Conservation (phyloP, 495 filamentous ascomycete species). For the Pyronema domesticum region DNA sequence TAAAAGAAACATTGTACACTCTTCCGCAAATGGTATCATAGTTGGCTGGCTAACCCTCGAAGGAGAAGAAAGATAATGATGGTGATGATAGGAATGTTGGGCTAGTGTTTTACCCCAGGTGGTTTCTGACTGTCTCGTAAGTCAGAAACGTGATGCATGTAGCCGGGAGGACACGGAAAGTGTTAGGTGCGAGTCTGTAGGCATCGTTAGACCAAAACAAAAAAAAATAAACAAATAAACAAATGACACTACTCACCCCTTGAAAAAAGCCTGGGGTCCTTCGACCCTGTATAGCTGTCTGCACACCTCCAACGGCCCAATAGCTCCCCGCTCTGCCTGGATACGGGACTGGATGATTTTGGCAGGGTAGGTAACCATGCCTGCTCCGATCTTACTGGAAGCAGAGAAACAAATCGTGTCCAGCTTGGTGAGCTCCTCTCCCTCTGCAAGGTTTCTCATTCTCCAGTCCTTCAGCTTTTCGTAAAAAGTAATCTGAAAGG, state of each 20-base stretch:
- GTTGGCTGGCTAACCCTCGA: too few relatives aligned
- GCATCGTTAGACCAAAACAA: background rate
- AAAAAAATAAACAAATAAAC: background rate
- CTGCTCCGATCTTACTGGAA: conserved; percentile 71
- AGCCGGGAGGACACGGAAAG: conserved; percentile 74
- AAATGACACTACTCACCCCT: conserved; percentile 34
- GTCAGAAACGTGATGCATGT: conserved; percentile 97
- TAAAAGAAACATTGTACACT: too few relatives aligned
- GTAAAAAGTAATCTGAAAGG: conserved; percentile 91
- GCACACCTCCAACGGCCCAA: conserved; percentile 51
- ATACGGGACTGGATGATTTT: conserved; percentile 75
- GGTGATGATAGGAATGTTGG: too few relatives aligned
- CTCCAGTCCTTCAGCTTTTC: conserved; percentile 57
- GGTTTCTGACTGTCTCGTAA: conserved; percentile 78
- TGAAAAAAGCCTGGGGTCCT: conserved; percentile 75
- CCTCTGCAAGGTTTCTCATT: conserved; percentile 4
- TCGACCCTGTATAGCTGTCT: conserved; percentile 57
- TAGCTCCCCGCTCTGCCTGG: conserved; percentile 57
- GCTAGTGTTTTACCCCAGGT: conserved; percentile 33
- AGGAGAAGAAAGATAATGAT: too few relatives aligned
- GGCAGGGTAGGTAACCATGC: conserved; percentile 77
- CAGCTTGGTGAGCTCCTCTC: conserved; percentile 46
- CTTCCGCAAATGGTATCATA: too few relatives aligned
- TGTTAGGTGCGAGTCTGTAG: conserved; percentile 50
- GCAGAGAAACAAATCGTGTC: conserved; percentile 65